Base-by-base conservation (phyloP, 1,139 yeast genomes). In the Protomyces pachydermus region DNA sequence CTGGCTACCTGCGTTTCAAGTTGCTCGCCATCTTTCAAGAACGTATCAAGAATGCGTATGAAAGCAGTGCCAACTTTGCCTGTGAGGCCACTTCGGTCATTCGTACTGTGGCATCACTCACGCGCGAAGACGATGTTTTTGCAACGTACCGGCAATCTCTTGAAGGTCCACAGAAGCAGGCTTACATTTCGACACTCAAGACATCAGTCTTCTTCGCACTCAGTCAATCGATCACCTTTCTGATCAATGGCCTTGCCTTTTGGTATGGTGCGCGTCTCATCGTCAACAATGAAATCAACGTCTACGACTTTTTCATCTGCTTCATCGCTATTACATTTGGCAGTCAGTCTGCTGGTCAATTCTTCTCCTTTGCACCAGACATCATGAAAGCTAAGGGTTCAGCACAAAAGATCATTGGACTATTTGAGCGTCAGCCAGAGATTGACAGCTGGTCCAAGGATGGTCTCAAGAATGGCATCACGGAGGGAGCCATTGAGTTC, bases 1-100 rank as follows among this genome's bases (percentile, higher is more conserved):
- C 81, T 83, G 74, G 91, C 85, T 67, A 91, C 90, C 60, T 90
- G 83, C 76, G 80, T 81, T 88, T 91, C 80, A 88, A 80, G 86
- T 88, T 78, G 83, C 90, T 51, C 84, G 86, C 70, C 82, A 84
- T 74, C 82, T 93, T 65, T 86, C 95, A 61, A 78, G 86, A 75
- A 52, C 72, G 78, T 34, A 75, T 77, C 39, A 75, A 76, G 66
- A 71, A 70, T 54, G 78, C 76, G 1, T 78, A 81, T 82, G 54
- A 76, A 78, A 61, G 79, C 75, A 70, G 75, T 78, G 68, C 85
- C 79, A 10, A 84, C 77, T 71, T 82, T 82, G 64, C 78, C 76
- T 70, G 82, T 78, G 70, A 82, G 78, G 71, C 76, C 76, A 64
- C 75, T 76, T 45, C 81, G 76, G 72, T 84, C 79, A 38, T 74